These are phyloP conservation scores for Ostreobium quekettii DNA, from an alignment of 139 green algal genomes.

Conservation along the genomic window DNA sequence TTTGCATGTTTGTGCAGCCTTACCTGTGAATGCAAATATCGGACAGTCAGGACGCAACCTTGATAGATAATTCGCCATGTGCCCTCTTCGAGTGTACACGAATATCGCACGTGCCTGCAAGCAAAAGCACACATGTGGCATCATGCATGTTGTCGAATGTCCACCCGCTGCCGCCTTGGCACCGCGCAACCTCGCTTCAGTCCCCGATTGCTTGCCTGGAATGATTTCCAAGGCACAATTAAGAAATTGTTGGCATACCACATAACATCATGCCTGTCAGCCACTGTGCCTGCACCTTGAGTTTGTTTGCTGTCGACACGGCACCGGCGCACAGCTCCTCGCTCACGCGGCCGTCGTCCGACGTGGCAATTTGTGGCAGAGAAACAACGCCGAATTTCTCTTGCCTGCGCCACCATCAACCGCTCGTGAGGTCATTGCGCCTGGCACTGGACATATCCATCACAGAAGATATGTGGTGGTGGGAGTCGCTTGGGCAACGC, in stretches of 20 bases:
- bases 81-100: slow-evolving; percentile 65
- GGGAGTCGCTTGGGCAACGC: too few species aligned
- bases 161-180: not conserved
- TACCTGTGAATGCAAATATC: slow-evolving; percentile 82
- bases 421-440: too few species aligned
- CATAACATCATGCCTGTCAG: not conserved
- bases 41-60: slow-evolving; percentile 59
- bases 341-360: slow-evolving; percentile 31
- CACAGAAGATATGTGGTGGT: too few species aligned
- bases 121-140: too few species aligned
- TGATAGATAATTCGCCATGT: slow-evolving; percentile 67
- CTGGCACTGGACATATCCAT: too few species aligned
- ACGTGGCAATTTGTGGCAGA: slow-evolving; percentile 37
- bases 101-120: slow-evolving; percentile 59
- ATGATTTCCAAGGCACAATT: too few species aligned
- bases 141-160: too few species aligned
- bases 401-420: not conserved
- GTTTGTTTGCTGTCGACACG: slow-evolving; percentile 53
- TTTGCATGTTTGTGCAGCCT: not conserved
- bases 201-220: too few species aligned
- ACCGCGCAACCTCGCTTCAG: not conserved
- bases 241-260: too few species aligned
- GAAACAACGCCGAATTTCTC: slow-evolving; percentile 38
- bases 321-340: slow-evolving; percentile 58
- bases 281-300: slow-evolving; percentile 21